Conservation (phyloP, 2,329 filamentous ascomycete species). For the Podosphaera fusca region DNA sequence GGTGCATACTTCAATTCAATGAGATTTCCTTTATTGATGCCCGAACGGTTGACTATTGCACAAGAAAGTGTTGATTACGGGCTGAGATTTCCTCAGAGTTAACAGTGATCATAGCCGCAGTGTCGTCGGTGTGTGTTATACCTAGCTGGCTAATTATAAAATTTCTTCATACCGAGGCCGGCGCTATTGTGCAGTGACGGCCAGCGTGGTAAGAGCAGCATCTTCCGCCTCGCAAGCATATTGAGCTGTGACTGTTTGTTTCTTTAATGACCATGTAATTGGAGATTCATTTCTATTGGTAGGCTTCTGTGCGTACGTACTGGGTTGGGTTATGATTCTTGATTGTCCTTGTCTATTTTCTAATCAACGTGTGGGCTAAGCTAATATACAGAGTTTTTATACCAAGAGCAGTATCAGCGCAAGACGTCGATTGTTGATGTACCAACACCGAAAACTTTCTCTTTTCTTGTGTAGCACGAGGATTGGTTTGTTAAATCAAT, state of each 20-base stretch:
- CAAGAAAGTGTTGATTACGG: neutral
- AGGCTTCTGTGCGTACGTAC: too few species aligned
- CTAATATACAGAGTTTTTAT: too few species aligned
- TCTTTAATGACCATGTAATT: neutral
- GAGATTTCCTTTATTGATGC: neutral
- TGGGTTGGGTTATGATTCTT: too few species aligned
- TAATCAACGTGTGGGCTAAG: too few species aligned
- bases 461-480: too few species aligned
- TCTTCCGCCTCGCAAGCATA: neutral
- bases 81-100: neutral
- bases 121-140: neutral
- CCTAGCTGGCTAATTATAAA: neutral
- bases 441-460: too few species aligned
- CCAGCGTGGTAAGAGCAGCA: neutral
- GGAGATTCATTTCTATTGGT: neutral
- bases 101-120: neutral
- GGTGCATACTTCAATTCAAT: neutral
- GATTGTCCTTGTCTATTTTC: too few species aligned
- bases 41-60: neutral
- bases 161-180: too few species aligned
- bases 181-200: too few species aligned
- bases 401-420: too few species aligned
- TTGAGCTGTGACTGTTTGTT: neutral
- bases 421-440: too few species aligned
- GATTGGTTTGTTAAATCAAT: too few species aligned